Conservation (phyloP, 208 protist species). For the Trypanosoma platydactyli region DNA sequence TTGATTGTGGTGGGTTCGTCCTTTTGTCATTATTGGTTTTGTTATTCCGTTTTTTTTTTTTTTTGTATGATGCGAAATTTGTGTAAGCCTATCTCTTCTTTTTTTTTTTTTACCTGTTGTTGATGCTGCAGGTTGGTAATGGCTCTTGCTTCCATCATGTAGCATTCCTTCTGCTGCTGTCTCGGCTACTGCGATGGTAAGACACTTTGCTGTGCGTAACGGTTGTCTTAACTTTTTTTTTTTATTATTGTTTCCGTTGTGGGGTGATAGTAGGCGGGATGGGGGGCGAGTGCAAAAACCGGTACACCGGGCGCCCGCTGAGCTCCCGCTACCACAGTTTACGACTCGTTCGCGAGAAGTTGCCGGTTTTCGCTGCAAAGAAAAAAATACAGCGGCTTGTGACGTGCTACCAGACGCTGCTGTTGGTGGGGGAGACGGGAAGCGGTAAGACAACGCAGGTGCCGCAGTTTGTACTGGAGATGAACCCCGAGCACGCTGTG, state of each 20-base stretch:
- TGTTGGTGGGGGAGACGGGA: constrained; percentile 94
- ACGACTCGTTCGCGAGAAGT: constrained; percentile 46
- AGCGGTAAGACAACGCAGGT: constrained; percentile 96
- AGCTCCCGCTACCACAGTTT: constrained; percentile 60
- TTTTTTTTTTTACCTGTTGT: constrained; percentile 25
- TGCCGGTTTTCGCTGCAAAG: constrained; percentile 80
- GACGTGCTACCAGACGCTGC: constrained; percentile 80
- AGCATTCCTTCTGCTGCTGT: constrained; percentile 11
- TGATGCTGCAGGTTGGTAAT: not conserved
- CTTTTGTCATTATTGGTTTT: constrained; percentile 25
- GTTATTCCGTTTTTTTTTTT: constrained; percentile 26
- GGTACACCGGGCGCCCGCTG: constrained; percentile 50
- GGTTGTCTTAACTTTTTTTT: not conserved
- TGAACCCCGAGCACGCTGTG: constrained; percentile 68
- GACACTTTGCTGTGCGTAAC: not conserved
- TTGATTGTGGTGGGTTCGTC: constrained; percentile 24
- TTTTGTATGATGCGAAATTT: not conserved
- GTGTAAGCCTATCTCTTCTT: not conserved
- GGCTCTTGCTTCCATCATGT: not conserved
- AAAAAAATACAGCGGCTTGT: constrained; percentile 89
- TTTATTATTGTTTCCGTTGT: not conserved
- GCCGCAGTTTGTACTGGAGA: constrained; percentile 93
- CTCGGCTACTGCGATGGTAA: not conserved
- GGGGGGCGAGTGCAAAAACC: constrained; percentile 30
- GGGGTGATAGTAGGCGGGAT: not conserved